phyloP scores from a whole-genome alignment of 192 early-diverging fungal genomes.

The Podila epigama region DNA sequence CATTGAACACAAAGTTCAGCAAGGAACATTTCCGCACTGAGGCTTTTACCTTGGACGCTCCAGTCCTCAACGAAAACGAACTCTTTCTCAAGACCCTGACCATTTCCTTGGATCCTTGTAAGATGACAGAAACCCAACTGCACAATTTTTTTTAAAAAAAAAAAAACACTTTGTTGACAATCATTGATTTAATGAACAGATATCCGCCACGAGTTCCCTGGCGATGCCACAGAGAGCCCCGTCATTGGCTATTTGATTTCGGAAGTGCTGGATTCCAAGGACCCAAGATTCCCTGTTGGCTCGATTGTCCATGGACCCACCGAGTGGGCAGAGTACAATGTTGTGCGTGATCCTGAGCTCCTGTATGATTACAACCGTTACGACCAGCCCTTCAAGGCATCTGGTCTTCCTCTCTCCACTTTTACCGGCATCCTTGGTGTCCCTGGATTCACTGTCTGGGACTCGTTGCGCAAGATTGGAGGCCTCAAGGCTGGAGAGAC shows the following conservation, averaged over 20 bases:
- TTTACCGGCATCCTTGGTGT: constrained; percentile 10
- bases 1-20: neutral
- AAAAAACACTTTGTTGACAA: too few relatives aligned
- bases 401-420: neutral
- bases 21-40: neutral
- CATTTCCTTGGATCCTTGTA: constrained; percentile 78
- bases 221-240: constrained; percentile 57
- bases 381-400: constrained; percentile 69
- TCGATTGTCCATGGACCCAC: constrained; percentile 64
- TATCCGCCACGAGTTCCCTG: neutral
- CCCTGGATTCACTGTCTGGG: constrained; percentile 18
- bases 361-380: constrained; percentile 27
- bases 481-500: constrained; percentile 83
- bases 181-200: neutral
- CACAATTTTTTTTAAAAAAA: neutral
- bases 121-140: too few relatives aligned
- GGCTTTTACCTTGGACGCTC: neutral
- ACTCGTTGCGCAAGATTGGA: constrained; percentile 66
- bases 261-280: constrained; percentile 68
- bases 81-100: constrained; percentile 64
- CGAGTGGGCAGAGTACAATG: constrained; percentile 58
- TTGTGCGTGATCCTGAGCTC: constrained; percentile 23
- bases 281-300: constrained; percentile 60
- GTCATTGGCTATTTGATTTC: constrained; percentile 65
- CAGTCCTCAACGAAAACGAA: constrained; percentile 48